phyloP scores from a whole-genome alignment of 495 filamentous ascomycete genomes.

The Daldinia grandis region DNA sequence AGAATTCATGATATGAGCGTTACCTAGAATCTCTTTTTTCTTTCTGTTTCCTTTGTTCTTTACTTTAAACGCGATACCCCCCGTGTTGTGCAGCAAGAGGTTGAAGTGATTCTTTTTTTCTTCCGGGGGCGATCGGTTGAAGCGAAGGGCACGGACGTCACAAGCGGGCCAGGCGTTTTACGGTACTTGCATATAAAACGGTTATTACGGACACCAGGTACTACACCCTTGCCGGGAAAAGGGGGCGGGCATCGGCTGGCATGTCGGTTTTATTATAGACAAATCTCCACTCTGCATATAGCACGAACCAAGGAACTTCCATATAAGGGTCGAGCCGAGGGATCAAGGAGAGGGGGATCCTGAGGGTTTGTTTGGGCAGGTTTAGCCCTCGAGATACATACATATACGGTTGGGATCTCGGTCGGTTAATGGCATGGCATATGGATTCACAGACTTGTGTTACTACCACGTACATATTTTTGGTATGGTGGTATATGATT shows the following conservation, averaged over 20 bases:
- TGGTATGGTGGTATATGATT: not conserved
- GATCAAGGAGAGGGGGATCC: not conserved
- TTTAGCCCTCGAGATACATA: constrained; percentile 16
- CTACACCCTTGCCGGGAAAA: constrained; percentile 24
- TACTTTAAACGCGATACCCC: constrained; percentile 51
- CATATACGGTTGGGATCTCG: constrained; percentile 1
- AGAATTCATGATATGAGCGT: not conserved
- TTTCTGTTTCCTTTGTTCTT: constrained; percentile 41
- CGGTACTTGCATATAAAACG: constrained; percentile 31
- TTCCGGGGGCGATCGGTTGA: constrained; percentile 38
- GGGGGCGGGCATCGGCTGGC: constrained; percentile 34
- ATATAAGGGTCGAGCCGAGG: constrained; percentile 4
- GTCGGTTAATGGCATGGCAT: constrained; percentile 2
- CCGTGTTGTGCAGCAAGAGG: constrained; percentile 42
- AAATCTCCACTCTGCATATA: constrained; percentile 50
- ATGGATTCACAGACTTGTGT: not conserved
- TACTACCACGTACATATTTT: not conserved
- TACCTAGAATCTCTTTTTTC: constrained; percentile 22
- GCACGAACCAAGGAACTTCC: constrained; percentile 33
- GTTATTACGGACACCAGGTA: constrained; percentile 28
- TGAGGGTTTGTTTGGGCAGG: constrained; percentile 6
- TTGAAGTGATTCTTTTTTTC: constrained; percentile 28
- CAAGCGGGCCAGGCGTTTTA: constrained; percentile 39
- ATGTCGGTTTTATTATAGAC: constrained; percentile 46
- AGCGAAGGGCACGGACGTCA: constrained; percentile 35